Evolutionary conservation across 495 filamentous ascomycete species (phyloP).

Genomic region (Recurvomyces mirabilis): DNA sequence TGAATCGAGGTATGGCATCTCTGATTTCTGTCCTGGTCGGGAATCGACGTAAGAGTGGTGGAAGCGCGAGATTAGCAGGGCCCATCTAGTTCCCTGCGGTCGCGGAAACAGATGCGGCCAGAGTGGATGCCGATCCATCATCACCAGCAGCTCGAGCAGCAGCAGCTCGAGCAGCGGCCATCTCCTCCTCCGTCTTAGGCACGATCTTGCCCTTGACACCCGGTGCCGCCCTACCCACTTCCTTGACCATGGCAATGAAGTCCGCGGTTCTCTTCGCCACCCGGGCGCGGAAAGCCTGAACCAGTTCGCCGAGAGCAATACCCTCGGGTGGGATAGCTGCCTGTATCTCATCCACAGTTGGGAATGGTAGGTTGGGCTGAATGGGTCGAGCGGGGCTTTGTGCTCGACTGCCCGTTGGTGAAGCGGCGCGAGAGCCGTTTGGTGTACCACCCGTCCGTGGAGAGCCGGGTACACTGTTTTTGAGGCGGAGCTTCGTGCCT

Average conservation of each 20-base stretch:
- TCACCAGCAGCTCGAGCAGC: too few species aligned
- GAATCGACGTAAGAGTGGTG: too few species aligned
- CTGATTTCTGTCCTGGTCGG: too few species aligned
- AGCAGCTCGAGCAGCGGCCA: too few species aligned
- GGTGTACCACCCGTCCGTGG: constrained; percentile 29
- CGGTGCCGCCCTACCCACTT: constrained; percentile 27
- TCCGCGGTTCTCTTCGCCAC: constrained; percentile 36
- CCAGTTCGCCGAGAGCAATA: constrained; percentile 50
- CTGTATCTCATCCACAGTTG: constrained; percentile 60
- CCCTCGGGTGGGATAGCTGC: constrained; percentile 56
- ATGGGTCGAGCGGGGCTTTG: constrained; percentile 20
- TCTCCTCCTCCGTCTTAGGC: constrained; percentile 12
- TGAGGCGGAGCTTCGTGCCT: constrained; percentile 56
- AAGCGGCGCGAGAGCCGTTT: constrained; percentile 39
- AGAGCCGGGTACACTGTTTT: constrained; percentile 35
- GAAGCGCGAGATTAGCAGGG: too few species aligned
- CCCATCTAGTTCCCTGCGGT: too few species aligned
- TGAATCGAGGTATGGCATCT: too few species aligned
- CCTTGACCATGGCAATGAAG: constrained; percentile 47
- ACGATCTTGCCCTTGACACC: constrained; percentile 18
- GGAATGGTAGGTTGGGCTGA: constrained; percentile 19
- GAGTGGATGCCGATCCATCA: too few species aligned
- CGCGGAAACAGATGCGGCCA: too few species aligned
- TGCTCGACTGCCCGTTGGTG: constrained; percentile 39
- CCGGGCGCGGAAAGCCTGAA: constrained; percentile 46